phyloP scores from a whole-genome alignment of 1,284 basidiomycete genomes.

The Pseudomicrostroma phylloplanum region DNA sequence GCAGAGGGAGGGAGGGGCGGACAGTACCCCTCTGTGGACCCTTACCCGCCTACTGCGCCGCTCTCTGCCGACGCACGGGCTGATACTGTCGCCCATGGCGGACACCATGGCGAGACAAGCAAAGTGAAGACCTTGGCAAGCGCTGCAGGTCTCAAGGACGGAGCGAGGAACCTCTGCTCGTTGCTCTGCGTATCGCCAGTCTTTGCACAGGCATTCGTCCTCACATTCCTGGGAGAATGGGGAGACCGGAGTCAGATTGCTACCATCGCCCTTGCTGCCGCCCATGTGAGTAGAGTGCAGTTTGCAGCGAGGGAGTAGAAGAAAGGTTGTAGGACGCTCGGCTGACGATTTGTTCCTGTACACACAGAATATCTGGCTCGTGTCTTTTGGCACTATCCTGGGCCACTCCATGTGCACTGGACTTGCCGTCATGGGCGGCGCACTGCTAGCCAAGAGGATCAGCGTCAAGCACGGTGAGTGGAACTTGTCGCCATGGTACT shows the following conservation, averaged over 20 bases:
- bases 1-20: conserved; percentile 15
- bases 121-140: not conserved
- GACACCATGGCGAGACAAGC: not conserved
- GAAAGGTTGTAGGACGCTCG: not conserved
- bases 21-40: conserved; percentile 5
- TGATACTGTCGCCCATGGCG: not conserved
- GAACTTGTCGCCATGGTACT: no score
- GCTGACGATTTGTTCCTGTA: conserved; percentile 4
- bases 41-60: conserved; percentile 7
- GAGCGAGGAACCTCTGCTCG: conserved; percentile 72
- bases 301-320: not conserved
- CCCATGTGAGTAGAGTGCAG: conserved; percentile 65
- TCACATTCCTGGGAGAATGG: conserved; percentile 98
- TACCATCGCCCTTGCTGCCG: conserved; percentile 90
- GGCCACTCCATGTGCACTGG: conserved; percentile 85
- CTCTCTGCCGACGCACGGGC: not conserved
- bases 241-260: conserved; percentile 95
- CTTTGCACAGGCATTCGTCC: conserved; percentile 87
- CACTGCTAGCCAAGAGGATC: conserved; percentile 85
- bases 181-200: conserved; percentile 75
- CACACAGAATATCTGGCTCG: conserved; percentile 65
- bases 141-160: conserved; percentile 55
- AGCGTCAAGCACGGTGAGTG: conserved; percentile 83
- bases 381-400: conserved; percentile 79
- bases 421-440: conserved; percentile 80